Conservation (phyloP, 768 basidiomycete genomes). For the Boletus sp. region DNA sequence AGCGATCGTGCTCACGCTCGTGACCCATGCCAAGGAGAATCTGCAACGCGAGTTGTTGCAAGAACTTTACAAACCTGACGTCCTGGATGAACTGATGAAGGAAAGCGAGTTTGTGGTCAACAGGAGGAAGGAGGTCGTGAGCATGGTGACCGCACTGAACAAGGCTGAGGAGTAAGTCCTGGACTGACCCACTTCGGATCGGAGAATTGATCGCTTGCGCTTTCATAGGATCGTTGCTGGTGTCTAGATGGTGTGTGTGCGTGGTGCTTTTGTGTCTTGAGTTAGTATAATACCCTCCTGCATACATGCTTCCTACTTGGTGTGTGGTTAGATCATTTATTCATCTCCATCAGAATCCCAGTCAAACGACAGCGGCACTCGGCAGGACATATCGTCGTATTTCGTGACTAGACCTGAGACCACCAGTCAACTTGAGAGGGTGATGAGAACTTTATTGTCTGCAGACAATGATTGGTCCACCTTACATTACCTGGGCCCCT, state of each 20-base stretch:
- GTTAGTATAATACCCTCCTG: conserved; percentile 31
- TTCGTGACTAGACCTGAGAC: background rate
- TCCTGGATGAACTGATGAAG: conserved; percentile 91
- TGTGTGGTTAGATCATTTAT: conserved; percentile 19
- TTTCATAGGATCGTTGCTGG: conserved; percentile 57
- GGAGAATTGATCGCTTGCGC: conserved; percentile 9
- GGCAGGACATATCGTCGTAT: background rate
- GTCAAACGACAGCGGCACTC: background rate
- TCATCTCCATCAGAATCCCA: background rate
- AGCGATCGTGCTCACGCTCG: conserved; percentile 86
- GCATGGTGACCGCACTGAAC: conserved; percentile 91
- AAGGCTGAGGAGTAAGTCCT: conserved; percentile 95
- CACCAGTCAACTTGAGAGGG: background rate
- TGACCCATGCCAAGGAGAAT: conserved; percentile 90
- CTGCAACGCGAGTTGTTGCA: conserved; percentile 91
- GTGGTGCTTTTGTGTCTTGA: conserved; percentile 8
- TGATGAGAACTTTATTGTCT: background rate
- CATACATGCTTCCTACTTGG: conserved; percentile 19
- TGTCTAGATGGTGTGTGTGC: conserved; percentile 37
- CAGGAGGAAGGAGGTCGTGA: conserved; percentile 89
- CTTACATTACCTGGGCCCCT: background rate
- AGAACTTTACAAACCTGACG: conserved; percentile 96
- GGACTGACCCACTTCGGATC: background rate
- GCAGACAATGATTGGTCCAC: too few species aligned
- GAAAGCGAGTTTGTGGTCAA: conserved; percentile 88